These are phyloP conservation scores for Metrosideros polymorpha DNA, from an alignment of 441 rosid species.

Conservation along the genomic window DNA sequence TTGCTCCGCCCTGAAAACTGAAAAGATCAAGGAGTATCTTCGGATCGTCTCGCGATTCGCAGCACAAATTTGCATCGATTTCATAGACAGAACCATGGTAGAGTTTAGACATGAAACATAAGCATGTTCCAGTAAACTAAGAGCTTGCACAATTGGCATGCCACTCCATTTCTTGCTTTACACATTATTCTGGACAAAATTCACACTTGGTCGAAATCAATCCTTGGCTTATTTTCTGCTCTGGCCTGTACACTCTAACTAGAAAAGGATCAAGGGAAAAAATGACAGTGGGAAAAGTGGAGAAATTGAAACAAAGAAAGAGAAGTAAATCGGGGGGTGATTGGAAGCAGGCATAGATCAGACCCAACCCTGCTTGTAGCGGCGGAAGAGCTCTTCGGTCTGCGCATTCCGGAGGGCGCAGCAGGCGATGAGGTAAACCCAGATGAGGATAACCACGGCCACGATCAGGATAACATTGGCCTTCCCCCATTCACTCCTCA, in stretches of 20 bases:
- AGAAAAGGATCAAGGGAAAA: not conserved
- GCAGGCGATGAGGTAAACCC: slow-evolving; percentile 78
- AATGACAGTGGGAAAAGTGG: not conserved
- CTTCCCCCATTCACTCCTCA: slow-evolving; percentile 60
- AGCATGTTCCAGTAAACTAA: not conserved
- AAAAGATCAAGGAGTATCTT: not conserved
- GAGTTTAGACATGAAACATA: not conserved
- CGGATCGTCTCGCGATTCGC: not conserved
- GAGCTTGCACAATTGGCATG: not conserved
- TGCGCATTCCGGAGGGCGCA: slow-evolving; percentile 87
- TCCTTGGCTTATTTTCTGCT: not conserved
- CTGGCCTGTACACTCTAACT: not conserved
- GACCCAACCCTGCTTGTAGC: slow-evolving; percentile 61
- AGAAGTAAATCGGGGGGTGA: not conserved
- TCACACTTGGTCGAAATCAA: not conserved
- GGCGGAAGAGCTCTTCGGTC: slow-evolving; percentile 65
- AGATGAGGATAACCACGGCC: slow-evolving; percentile 64
- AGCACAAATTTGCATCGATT: not conserved
- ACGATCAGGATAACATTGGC: slow-evolving; percentile 67
- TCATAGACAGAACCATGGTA: not conserved
- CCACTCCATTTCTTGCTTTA: not conserved
- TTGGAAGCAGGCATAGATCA: slow-evolving; percentile 1
- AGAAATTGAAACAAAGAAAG: not conserved
- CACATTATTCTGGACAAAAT: not conserved
- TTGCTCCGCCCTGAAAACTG: not conserved